Percentiles rank a stretch among this genome's conserved stretches.
Evolutionary conservation across 768 basidiomycete species (phyloP).

Genomic region (Lactarius tabidus): DNA sequence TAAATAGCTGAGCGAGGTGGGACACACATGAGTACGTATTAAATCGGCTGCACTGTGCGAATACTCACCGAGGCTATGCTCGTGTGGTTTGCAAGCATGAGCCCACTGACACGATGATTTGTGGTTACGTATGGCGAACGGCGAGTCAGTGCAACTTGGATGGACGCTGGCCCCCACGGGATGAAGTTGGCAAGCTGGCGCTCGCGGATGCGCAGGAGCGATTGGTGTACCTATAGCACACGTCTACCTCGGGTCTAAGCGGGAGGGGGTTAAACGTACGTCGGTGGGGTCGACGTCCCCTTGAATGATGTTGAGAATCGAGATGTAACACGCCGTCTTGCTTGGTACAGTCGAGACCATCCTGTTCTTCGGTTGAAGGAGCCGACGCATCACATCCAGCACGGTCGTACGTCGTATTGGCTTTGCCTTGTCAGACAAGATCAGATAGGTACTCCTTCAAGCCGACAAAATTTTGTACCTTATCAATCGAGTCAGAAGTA

Average conservation of each 20-base stretch:
- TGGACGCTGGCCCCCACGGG: constrained; percentile 98
- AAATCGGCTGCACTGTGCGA: background rate
- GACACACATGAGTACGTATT: background rate
- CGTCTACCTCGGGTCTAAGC: constrained; percentile 1
- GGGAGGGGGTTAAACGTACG: constrained; percentile 42
- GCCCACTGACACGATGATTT: constrained; percentile 91
- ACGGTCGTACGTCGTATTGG: constrained; percentile 95
- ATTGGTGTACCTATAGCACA: constrained; percentile 87
- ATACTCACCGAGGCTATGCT: constrained; percentile 85
- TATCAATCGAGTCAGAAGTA: constrained; percentile 94
- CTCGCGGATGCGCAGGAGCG: constrained; percentile 92
- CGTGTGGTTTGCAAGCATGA: constrained; percentile 99
- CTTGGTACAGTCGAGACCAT: constrained; percentile 95
- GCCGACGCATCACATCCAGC: constrained; percentile 95
- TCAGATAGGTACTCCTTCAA: constrained; percentile 8
- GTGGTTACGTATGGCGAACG: constrained; percentile 84
- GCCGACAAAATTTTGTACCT: constrained; percentile 44
- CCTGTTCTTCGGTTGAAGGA: constrained; percentile 96
- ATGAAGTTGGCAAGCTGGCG: constrained; percentile 96
- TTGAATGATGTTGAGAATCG: constrained; percentile 96
- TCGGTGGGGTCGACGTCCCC: constrained; percentile 98
- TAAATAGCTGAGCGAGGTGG: constrained; percentile 64
- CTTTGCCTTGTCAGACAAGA: constrained; percentile 60
- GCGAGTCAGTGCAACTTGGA: constrained; percentile 93
- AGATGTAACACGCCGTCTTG: constrained; percentile 94